Conservation (phyloP, 306 rosid genomes). For the Phaseolus lunatus region DNA sequence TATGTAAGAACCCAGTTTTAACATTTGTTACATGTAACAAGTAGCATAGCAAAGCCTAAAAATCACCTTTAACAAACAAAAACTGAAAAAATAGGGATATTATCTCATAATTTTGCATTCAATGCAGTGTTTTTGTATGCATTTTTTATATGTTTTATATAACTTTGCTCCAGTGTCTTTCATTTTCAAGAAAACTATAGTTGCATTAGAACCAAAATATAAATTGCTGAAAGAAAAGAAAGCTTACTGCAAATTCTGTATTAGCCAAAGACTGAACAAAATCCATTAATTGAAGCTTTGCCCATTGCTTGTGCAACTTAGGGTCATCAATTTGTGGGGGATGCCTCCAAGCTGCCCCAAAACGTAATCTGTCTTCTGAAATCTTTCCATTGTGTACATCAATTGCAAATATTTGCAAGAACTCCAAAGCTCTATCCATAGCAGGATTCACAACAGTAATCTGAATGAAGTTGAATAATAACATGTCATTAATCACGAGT, state of each 20-base stretch:
- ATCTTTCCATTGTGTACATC: constrained; percentile 70
- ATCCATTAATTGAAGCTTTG: constrained; percentile 92
- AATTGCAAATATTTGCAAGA: constrained; percentile 76
- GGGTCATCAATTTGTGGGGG: constrained; percentile 77
- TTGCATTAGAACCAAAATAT: constrained; percentile 7
- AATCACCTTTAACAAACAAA: constrained; percentile 9
- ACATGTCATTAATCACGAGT: constrained; percentile 40
- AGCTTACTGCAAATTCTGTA: constrained; percentile 87
- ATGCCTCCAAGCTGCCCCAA: constrained; percentile 99
- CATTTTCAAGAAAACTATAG: constrained; percentile 21
- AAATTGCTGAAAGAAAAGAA: constrained; percentile 35
- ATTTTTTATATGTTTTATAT: background rate
- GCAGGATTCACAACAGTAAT: constrained; percentile 90
- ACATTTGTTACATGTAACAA: background rate
- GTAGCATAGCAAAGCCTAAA: background rate
- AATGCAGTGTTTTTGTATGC: background rate
- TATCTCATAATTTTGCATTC: constrained; percentile 23
- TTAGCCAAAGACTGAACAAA: constrained; percentile 75
- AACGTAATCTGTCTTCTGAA: constrained; percentile 76
- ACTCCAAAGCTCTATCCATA: constrained; percentile 80
- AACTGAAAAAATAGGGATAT: background rate
- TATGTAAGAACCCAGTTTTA: constrained; percentile 6
- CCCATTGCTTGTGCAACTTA: constrained; percentile 69
- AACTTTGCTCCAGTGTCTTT: background rate
- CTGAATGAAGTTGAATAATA: constrained; percentile 56